phyloP scores from a whole-genome alignment of 768 basidiomycete genomes.

The Pisolithus orientalis region DNA sequence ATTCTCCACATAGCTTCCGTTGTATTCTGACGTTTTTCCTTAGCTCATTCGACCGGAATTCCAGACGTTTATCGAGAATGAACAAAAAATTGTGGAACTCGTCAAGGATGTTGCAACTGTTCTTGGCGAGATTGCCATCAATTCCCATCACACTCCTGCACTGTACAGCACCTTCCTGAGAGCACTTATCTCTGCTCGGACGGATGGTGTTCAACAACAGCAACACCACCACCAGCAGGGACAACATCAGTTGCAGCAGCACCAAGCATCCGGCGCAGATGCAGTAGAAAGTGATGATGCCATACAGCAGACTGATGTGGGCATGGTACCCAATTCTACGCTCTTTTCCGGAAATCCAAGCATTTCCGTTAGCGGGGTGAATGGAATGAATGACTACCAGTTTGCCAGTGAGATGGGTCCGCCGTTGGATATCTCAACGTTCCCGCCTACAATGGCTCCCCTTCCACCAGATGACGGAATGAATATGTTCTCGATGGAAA shows the following conservation, averaged over 20 bases:
- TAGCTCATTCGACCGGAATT: slow-evolving; percentile 84
- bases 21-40: slow-evolving; percentile 10
- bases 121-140: slow-evolving; percentile 71
- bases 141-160: slow-evolving; percentile 81
- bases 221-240: slow-evolving; percentile 12
- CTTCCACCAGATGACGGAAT: slow-evolving; percentile 35
- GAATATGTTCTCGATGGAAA: slow-evolving; percentile 72
- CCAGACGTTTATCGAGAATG: slow-evolving; percentile 66
- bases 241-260: slow-evolving; percentile 1
- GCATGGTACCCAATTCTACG: slow-evolving; percentile 11
- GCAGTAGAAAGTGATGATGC: slow-evolving; percentile 13
- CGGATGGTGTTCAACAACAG: slow-evolving; percentile 25
- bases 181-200: slow-evolving; percentile 57
- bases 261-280: slow-evolving; percentile 7
- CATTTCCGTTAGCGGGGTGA: slow-evolving; percentile 14
- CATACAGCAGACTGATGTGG: slow-evolving; percentile 22
- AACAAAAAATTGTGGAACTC: slow-evolving; percentile 60
- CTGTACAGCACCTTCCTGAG: slow-evolving; percentile 82
- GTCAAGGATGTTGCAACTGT: slow-evolving; percentile 79
- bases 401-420: slow-evolving; percentile 84
- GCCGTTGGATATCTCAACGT: slow-evolving; percentile 72
- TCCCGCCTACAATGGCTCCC: slow-evolving; percentile 83
- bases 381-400: slow-evolving; percentile 50
- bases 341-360: slow-evolving; percentile 13
- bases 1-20: neutral